Conservation (phyloP, 1,284 basidiomycete species). For the Trametes versicolor region DNA sequence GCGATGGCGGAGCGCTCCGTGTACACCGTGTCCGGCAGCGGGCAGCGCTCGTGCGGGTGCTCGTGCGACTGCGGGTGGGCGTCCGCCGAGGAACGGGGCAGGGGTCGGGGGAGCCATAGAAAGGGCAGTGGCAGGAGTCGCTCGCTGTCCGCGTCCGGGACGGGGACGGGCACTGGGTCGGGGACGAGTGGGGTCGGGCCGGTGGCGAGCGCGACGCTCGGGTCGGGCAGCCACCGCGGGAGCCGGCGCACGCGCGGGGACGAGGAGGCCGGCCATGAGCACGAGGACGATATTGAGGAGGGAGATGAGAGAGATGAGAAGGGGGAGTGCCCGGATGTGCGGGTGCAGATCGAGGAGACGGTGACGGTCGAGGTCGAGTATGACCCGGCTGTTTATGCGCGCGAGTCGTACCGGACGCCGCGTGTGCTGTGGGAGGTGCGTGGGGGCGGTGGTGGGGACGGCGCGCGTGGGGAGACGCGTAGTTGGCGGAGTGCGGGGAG, state of each 20-base stretch:
- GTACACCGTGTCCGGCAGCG: neutral
- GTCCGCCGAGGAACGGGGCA: neutral
- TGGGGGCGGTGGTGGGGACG: neutral
- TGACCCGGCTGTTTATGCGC: conserved; percentile 23
- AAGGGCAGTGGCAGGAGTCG: neutral
- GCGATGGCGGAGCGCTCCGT: conserved; percentile 3
- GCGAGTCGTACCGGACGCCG: conserved; percentile 33
- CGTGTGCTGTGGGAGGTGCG: conserved; percentile 29
- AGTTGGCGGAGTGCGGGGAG: neutral
- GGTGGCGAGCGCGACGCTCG: conserved; percentile 18
- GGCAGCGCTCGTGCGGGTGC: conserved; percentile 4
- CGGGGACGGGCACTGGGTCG: neutral
- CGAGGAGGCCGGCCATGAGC: neutral
- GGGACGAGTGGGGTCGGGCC: conserved; percentile 7
- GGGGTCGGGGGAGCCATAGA: neutral
- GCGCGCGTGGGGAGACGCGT: neutral
- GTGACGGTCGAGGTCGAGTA: conserved; percentile 36
- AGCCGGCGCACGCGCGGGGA: neutral
- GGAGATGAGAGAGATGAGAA: conserved; percentile 10
- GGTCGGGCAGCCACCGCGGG: conserved; percentile 1
- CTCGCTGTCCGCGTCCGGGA: neutral
- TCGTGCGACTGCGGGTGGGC: conserved; percentile 18
- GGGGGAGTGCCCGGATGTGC: conserved; percentile 30
- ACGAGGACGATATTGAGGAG: neutral
- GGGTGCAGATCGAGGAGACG: conserved; percentile 36